Conservation (phyloP, 2,329 filamentous ascomycete species). For the Arthroderma sp. region DNA sequence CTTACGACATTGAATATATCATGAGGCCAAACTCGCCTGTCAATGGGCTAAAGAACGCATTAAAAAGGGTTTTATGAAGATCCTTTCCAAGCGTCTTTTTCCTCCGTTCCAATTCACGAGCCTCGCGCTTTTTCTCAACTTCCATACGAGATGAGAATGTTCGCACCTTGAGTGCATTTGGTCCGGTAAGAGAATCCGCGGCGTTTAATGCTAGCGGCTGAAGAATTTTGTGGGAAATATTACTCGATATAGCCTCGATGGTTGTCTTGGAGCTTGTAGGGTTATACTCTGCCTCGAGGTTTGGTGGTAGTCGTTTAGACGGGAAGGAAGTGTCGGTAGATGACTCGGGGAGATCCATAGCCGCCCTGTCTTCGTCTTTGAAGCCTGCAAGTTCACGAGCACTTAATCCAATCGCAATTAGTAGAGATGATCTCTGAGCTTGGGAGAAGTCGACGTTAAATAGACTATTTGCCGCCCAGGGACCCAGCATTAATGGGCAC, state of each 20-base stretch:
- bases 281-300: constrained; percentile 59
- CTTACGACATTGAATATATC: constrained; percentile 39
- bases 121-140: constrained; percentile 42
- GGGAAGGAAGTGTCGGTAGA: constrained; percentile 49
- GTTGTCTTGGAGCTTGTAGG: constrained; percentile 27
- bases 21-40: constrained; percentile 64
- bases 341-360: constrained; percentile 19
- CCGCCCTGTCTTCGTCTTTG: constrained; percentile 39
- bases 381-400: constrained; percentile 76
- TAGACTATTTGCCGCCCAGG: constrained; percentile 71
- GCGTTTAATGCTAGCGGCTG: constrained; percentile 69
- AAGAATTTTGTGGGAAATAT: constrained; percentile 59
- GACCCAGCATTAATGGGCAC: constrained; percentile 62
- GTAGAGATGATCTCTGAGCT: constrained; percentile 65
- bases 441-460: constrained; percentile 89
- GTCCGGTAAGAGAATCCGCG: constrained; percentile 66
- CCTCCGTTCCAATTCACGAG: constrained; percentile 32
- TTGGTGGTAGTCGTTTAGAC: constrained; percentile 62
- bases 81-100: constrained; percentile 55
- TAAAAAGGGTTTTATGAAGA: constrained; percentile 60
- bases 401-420: constrained; percentile 68
- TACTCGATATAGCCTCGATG: constrained; percentile 54
- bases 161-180: constrained; percentile 73
- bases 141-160: constrained; percentile 72
- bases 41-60: constrained; percentile 75